These are phyloP conservation scores for Harrya chromipes DNA, from an alignment of 768 basidiomycete genomes.

Conservation along the genomic window DNA sequence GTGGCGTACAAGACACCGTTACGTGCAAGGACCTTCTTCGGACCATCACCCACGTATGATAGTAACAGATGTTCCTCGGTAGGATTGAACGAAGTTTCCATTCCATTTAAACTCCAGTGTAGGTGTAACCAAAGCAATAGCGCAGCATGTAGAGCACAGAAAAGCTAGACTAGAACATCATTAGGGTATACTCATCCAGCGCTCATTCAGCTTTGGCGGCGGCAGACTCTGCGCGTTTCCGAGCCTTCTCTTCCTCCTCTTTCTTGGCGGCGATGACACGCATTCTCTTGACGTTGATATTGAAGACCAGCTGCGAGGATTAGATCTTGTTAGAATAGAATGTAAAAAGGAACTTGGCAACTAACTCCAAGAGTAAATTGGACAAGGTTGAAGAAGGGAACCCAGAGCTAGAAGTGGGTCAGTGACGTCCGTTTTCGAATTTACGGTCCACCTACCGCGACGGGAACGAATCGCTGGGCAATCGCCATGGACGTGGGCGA, in stretches of 20 bases:
- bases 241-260: slow-evolving; percentile 39
- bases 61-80: slow-evolving; percentile 22
- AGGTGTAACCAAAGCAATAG: slow-evolving; percentile 8
- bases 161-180: background rate
- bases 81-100: background rate
- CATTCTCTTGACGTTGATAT: slow-evolving; percentile 65
- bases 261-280: slow-evolving; percentile 53
- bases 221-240: slow-evolving; percentile 25
- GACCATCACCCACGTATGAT: slow-evolving; percentile 33
- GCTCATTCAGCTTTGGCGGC: slow-evolving; percentile 16
- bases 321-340: background rate
- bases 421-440: slow-evolving; percentile 1
- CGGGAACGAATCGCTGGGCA: slow-evolving; percentile 77
- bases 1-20: slow-evolving; percentile 39
- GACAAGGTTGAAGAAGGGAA: slow-evolving; percentile 80
- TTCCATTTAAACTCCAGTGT: slow-evolving; percentile 9
- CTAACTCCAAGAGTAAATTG: slow-evolving; percentile 76
- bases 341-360: slow-evolving; percentile 1
- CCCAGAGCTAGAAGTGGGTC: slow-evolving; percentile 62
- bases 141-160: background rate
- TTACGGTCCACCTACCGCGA: slow-evolving; percentile 49
- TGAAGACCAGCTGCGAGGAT: slow-evolving; percentile 60
- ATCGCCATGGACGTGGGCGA: slow-evolving; percentile 71
- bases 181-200: slow-evolving; percentile 15
- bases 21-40: slow-evolving; percentile 36